phyloP scores from a whole-genome alignment of 1,139 yeast genomes.

The Debaryomyces nepalensis region DNA sequence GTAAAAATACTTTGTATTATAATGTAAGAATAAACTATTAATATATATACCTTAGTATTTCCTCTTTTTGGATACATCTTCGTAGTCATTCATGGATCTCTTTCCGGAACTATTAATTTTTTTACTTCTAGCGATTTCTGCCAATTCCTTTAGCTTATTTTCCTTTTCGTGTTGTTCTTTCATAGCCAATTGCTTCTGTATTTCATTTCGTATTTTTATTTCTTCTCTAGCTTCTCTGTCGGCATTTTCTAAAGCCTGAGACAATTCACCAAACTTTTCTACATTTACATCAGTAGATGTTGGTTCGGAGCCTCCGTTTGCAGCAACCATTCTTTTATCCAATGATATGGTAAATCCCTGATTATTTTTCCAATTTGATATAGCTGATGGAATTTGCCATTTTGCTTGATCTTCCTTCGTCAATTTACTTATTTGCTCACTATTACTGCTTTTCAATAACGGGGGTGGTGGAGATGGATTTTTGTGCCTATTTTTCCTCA shows the following conservation, averaged over 20 bases:
- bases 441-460: conserved; percentile 33
- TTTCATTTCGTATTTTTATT: conserved; percentile 60
- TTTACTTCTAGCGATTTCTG: conserved; percentile 56
- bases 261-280: conserved; percentile 61
- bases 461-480: conserved; percentile 71
- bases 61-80: conserved; percentile 11
- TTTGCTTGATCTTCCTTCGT: conserved; percentile 76
- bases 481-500: conserved; percentile 71
- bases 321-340: conserved; percentile 72
- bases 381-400: conserved; percentile 91
- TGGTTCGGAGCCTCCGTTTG: conserved; percentile 46
- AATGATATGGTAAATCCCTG: conserved; percentile 86
- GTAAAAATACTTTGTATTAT: conserved; percentile 10
- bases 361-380: conserved; percentile 96
- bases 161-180: conserved; percentile 65
- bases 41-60: conserved; percentile 11
- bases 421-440: conserved; percentile 40
- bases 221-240: conserved; percentile 77
- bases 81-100: background rate
- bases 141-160: conserved; percentile 58
- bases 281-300: conserved; percentile 50
- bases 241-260: conserved; percentile 76
- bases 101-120: conserved; percentile 15
- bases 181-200: conserved; percentile 57
- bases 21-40: conserved; percentile 7